Conservation (phyloP, 1,139 yeast species). For the Sugiyamaella xylanicola region DNA sequence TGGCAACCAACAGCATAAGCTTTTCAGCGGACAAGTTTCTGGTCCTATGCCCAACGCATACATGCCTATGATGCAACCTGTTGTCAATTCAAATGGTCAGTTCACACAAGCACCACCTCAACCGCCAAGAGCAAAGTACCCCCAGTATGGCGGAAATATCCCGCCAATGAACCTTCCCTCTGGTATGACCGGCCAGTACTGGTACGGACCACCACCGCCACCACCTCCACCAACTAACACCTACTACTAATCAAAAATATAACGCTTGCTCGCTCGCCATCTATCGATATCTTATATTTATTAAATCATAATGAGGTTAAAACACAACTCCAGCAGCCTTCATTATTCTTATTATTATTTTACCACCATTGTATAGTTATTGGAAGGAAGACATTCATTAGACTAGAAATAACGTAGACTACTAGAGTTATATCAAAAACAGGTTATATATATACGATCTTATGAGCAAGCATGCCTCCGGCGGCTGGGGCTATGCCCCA, state of each 20-base stretch:
- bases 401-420: constrained; percentile 14
- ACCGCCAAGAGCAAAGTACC: constrained; percentile 1
- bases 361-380: constrained; percentile 13
- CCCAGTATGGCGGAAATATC: constrained; percentile 7
- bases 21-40: neutral
- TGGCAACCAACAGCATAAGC: constrained; percentile 7
- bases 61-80: neutral
- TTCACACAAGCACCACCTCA: constrained; percentile 7
- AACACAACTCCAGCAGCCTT: neutral
- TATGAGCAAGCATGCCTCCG: neutral
- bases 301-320: constrained; percentile 2
- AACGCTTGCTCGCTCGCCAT: too few species aligned
- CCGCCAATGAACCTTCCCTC: constrained; percentile 16
- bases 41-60: constrained; percentile 6
- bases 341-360: constrained; percentile 4
- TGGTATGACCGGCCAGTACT: constrained; percentile 17
- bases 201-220: constrained; percentile 21
- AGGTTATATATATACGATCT: constrained; percentile 2
- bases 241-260: constrained; percentile 12
- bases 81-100: constrained; percentile 5
- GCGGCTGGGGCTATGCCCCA: constrained; percentile 1
- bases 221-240: constrained; percentile 24
- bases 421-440: constrained; percentile 2
- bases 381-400: constrained; percentile 19
- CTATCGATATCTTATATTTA: constrained; percentile 5